Evolutionary conservation across 768 basidiomycete species (phyloP), one percentile per base, ranked within the genome.

Genomic region (Pholiota conissans): DNA sequence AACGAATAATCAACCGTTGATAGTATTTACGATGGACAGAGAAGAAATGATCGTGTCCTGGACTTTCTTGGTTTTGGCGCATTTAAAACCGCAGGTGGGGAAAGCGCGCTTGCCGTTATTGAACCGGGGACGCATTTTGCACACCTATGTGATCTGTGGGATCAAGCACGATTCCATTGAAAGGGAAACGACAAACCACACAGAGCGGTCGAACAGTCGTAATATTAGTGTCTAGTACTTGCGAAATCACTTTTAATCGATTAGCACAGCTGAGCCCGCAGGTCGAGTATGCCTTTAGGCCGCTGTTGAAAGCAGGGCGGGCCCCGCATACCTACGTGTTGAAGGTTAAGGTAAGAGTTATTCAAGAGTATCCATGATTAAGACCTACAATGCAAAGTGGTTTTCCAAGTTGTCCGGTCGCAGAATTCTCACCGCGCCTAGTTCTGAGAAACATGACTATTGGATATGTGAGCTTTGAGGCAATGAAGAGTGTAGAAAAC

Each of bases 81-180:
- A 54, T 30, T 40, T 54, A 46, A 46, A 46, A 3, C 52, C 52
- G 16, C 52, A 54, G 42, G 52, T 54, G 14, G 52, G 52, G 13
- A 54, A 54, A 6, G 52, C 28, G 8, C 52, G 52, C 11, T 18
- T 16, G 10, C 52, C 52, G 27, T 54, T 34, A 27, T 54, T 46
- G 18, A 45, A 54, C 27, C 34, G 52, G 14, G 52, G 52, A 18
- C 52, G 52, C 18, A 54, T 22, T 8, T 42, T 42, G 29, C 52
- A 54, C 20, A 54, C 20, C 52, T 54, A 34, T 8, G 28, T 22
- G 13, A 9, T 11, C n/a, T n/a, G n/a, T 52, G 24, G 27, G 29
- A 29, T n/a, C n/a, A n/a, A 18, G 7, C n/a, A 24, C 24, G 7
- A 42, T n/a, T 18, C 18, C 20, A 42, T 22, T n/a, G n/a, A n/a